Conservation (phyloP, 2,329 filamentous ascomycete genomes). For the Aplosporella prunicola region DNA sequence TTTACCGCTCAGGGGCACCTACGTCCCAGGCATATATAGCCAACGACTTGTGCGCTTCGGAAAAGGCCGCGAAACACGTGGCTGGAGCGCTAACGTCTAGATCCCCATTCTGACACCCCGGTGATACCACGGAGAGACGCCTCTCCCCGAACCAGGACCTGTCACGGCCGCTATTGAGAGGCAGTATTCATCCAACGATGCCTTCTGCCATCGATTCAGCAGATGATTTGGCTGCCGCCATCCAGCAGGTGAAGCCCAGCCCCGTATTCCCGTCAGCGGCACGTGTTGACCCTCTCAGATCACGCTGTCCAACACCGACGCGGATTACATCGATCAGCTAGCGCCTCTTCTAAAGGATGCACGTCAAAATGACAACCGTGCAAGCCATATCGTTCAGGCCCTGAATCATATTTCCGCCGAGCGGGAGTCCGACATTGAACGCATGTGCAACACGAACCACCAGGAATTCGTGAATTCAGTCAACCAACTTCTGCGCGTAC, state of each 20-base stretch:
- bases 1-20: too few species aligned
- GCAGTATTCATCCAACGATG: slow-evolving; percentile 15
- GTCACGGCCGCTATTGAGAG: too few species aligned
- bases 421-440: slow-evolving; percentile 84
- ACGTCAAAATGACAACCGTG: slow-evolving; percentile 58
- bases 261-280: slow-evolving; percentile 4
- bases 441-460: slow-evolving; percentile 89
- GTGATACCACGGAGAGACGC: background rate
- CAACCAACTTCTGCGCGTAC: slow-evolving; percentile 83
- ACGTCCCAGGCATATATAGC: too few species aligned
- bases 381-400: slow-evolving; percentile 64
- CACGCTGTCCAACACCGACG: slow-evolving; percentile 80
- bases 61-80: background rate
- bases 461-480: slow-evolving; percentile 93
- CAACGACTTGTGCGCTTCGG: background rate
- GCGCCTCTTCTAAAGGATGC: slow-evolving; percentile 93
- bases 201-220: slow-evolving; percentile 33
- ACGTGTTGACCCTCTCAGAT: slow-evolving; percentile 50
- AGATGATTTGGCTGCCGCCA: slow-evolving; percentile 39
- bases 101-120: background rate
- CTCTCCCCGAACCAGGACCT: background rate
- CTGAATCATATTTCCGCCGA: slow-evolving; percentile 75
- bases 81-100: background rate
- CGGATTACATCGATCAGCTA: slow-evolving; percentile 90
- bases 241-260: slow-evolving; percentile 38